Base-by-base conservation (phyloP, 345 rosid species). In the Melastoma malabathricum region DNA sequence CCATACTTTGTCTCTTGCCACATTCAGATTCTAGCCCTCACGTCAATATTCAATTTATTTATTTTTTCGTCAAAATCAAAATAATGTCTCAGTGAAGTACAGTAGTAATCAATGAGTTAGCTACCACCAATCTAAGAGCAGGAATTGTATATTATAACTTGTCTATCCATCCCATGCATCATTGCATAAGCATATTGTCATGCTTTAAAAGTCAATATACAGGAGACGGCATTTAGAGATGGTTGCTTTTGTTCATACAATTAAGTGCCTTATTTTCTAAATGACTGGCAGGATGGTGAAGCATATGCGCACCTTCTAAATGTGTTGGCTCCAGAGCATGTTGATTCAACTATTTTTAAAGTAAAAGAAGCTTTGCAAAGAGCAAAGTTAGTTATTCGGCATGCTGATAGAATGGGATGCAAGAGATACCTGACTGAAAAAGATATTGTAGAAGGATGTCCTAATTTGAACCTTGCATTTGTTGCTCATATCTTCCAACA, bases 401-500 rank as follows among this genome's bases (percentile, higher is more conserved):
- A 92, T 71, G 95, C 98, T 50, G 98, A 86, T 47, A 80, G 72
- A 66, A 92, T 92, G 98, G 98, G 95, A 31, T 86, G 98, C 67
- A 81, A 79, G 64, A 84, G 98, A 84, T 92, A 92, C 71, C 72
- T 92, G 59, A 92, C 98, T 6, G 87, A 94, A 0, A 92, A 80
- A 47, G 98, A 92, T 67, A 87, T 92, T 29, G 82, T 92, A 50
- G 98, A 92, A 61, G 98, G 95, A 45, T 92, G 96, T 58, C 93
- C 87, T 5, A 92, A 92, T 76, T 96, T 92, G 55, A 92, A 92
- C 63, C 96, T 92, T 59, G 96, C 98, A 59, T 92, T 86, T 61
- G 96, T 86, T 38, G 98, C 98, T 61, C 98, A 92, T 72, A 65
- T 92, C 53, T 92, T 92, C 73, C 98, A 92, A 72, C 98, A 80